Conservation (phyloP, 2,329 filamentous ascomycete genomes). For the Fusarium marasasianum region DNA sequence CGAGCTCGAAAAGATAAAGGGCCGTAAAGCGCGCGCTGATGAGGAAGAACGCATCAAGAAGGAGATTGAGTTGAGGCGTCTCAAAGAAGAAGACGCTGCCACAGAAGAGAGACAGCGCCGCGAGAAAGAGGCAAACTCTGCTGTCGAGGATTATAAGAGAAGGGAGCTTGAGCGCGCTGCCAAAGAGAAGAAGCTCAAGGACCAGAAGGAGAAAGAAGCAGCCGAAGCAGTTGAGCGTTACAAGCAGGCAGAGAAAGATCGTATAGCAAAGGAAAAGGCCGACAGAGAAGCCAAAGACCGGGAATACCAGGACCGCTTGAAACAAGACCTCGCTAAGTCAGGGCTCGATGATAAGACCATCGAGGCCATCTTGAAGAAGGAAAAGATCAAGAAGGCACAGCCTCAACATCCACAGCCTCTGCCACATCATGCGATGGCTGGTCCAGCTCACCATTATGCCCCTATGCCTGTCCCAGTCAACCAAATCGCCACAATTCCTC, state of each 20-base stretch:
- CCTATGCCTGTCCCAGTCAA: not conserved
- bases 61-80: constrained; percentile 61
- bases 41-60: constrained; percentile 62
- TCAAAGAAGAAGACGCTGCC: constrained; percentile 55
- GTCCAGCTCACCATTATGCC: constrained; percentile 3
- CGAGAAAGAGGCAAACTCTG: constrained; percentile 60
- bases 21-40: constrained; percentile 57
- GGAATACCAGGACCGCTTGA: constrained; percentile 64
- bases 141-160: constrained; percentile 61
- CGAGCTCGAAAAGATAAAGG: constrained; percentile 59
- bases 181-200: constrained; percentile 58
- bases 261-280: constrained; percentile 56
- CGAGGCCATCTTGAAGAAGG: constrained; percentile 66
- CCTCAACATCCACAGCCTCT: constrained; percentile 6
- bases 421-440: constrained; percentile 11
- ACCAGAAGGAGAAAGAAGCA: constrained; percentile 60
- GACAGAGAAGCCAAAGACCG: constrained; percentile 53
- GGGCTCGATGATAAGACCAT: constrained; percentile 69
- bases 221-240: constrained; percentile 61
- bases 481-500: constrained; percentile 3
- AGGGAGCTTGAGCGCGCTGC: constrained; percentile 56
- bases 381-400: constrained; percentile 54
- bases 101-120: constrained; percentile 47
- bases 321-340: constrained; percentile 66
- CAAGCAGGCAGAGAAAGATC: constrained; percentile 57